Evolutionary conservation across 345 rosid genomes (phyloP), one percentile per base, ranked within the genome.

Genomic region (Lepidium aucheri): DNA sequence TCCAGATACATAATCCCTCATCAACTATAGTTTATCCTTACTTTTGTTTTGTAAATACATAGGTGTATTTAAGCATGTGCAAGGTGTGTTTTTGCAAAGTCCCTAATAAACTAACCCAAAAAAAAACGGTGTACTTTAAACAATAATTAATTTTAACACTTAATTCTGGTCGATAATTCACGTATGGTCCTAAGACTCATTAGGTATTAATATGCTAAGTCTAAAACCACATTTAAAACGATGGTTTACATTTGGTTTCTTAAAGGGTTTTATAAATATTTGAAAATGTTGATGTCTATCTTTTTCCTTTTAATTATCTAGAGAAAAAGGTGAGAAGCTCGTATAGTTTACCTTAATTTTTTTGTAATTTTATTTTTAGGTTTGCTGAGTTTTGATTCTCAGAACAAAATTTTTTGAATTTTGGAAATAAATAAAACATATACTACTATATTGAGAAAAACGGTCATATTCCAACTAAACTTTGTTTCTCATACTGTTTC

Each of bases 1-100:
- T 63, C 69, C 42, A 70, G n/a, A 62, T 70, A 7, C 63, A 10
- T 28, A 53, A 33, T n/a, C 41, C 14, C 39, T 20, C 20, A 49
- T 30, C 49, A 28, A 11, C 10, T 46, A 14, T 28, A 54, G 34
- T 4, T 41, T 41, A 26, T 57, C 38, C 14, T 28, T 30, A 17
- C 30, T 32, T 24, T 22, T 12, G 18, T 34, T 24, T 4, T 24
- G 26, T 24, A 2, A 24, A 24, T 24, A 24, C 26, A 24, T 24
- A 24, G 26, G 26, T 4, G 26, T 24, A 24, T 26, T 4, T 26
- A 26, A 26, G 30, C 30, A 26, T 26, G 30, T 26, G 30, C 0
- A 26, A 26, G 6, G 30, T 26, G 5, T 26, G 30, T 0, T 26
- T 4, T 26, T 26, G 30, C 30, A 26, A 26, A 26, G 30, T 26